Evolutionary conservation across 768 basidiomycete species (phyloP), one percentile per base, ranked within the genome.

Genomic region (Scleroderma bovista): DNA sequence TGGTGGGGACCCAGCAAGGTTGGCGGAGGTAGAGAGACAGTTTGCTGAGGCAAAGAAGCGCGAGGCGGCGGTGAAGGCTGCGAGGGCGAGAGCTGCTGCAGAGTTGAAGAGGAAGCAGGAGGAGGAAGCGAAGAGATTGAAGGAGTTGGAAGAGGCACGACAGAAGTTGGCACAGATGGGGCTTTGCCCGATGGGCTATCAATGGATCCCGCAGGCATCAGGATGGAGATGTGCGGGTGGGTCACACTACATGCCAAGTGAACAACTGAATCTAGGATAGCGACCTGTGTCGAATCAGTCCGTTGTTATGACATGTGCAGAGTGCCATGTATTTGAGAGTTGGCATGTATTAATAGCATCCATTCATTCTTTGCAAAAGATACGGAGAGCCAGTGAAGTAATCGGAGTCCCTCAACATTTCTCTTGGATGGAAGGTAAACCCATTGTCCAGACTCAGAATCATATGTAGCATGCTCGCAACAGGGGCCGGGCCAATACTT

Each of bases 181-280:
- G 0, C 60, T 75, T 2, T 84, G 83, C 53, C 58, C 60, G 3
- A 63, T 53, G 19, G 79, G 78, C 1, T 81, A 55, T 50, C 56
- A 17, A 9, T 81, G 78, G 80, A 69, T 74, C 44, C 67, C 60
- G 42, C 66, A 70, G 46, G 2, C 11, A 0, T 54, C 44, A 5
- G 77, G 76, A 3, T 80, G 75, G 62, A 59, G 75, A 12, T 80
- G 78, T 53, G 58, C 66, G 2, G 79, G 72, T 2, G 77, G 79
- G 1, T n/a, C 38, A 1, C 78, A 79, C 56, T 76, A 66, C 48
- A 53, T 78, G 6, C 44, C 47, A 12, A 52, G 72, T 40, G 38
- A 26, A 6, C 57, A 67, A 41, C 49, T 77, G 20, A 57, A 58
- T 2, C 26, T 29, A 4, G 4, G 26, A 29, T 29, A 29, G 26